A percentile compares a stretch with the other conserved stretches of the same genome.
Evolutionary conservation across 1,284 basidiomycete genomes (phyloP).

Genomic region (Peniophora sp.): DNA sequence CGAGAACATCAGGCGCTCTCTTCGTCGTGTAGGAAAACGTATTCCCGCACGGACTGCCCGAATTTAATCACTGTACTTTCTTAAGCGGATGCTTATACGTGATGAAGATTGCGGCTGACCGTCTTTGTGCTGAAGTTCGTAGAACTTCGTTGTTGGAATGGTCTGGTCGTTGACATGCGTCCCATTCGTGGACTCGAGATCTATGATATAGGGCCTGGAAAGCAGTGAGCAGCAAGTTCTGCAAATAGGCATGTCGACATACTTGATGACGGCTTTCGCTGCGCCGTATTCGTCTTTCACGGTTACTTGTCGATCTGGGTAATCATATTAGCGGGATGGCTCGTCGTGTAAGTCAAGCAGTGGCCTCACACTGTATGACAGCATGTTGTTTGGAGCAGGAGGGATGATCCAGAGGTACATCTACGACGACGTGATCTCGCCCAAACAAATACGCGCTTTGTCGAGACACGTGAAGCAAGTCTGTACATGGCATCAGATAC

Average conservation of each 20-base stretch:
- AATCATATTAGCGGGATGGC: slow-evolving; percentile 2
- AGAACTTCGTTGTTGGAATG: slow-evolving; percentile 85
- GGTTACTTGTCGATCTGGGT: slow-evolving; percentile 69
- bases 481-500: slow-evolving; percentile 30
- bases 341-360: slow-evolving; percentile 3
- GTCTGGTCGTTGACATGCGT: slow-evolving; percentile 85
- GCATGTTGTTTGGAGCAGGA: slow-evolving; percentile 99
- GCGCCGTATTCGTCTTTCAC: slow-evolving; percentile 87
- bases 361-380: slow-evolving; percentile 80
- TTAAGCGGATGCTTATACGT: background rate
- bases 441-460: slow-evolving; percentile 96
- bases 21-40: slow-evolving; percentile 83
- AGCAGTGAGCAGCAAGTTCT: slow-evolving; percentile 8
- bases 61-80: slow-evolving; percentile 78
- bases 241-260: slow-evolving; percentile 21
- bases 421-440: slow-evolving; percentile 80
- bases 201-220: slow-evolving; percentile 85
- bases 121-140: slow-evolving; percentile 83
- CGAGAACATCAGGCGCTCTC: slow-evolving; percentile 17
- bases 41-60: slow-evolving; percentile 80
- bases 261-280: slow-evolving; percentile 75
- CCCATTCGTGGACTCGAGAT: slow-evolving; percentile 95
- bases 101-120: slow-evolving; percentile 41
- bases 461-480: slow-evolving; percentile 82
- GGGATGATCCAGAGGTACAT: slow-evolving; percentile 90